Percentiles rank a stretch among this genome's conserved stretches.
These are phyloP conservation scores for Astrephomene gubernaculifera DNA, from an alignment of 139 green algal genomes.

Conservation along the genomic window DNA sequence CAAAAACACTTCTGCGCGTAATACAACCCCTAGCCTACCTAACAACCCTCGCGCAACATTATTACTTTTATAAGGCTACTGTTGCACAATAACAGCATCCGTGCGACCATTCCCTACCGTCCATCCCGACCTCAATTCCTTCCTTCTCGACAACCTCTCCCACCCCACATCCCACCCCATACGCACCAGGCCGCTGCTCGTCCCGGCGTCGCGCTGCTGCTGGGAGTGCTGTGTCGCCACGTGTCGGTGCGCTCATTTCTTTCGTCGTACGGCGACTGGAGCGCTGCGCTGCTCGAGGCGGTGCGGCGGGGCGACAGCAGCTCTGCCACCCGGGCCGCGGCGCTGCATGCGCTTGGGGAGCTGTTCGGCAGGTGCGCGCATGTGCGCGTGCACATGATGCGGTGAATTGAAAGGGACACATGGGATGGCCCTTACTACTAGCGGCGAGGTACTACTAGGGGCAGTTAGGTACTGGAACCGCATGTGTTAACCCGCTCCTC, in stretches of 20 bases:
- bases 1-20: too few relatives aligned
- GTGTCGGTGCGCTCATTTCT: background rate
- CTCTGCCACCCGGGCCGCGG: background rate
- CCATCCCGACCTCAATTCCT: background rate
- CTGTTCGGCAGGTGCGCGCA: constrained; percentile 52
- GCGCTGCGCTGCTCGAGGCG: constrained; percentile 33
- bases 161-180: too few relatives aligned
- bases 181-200: constrained; percentile 10
- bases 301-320: constrained; percentile 21
- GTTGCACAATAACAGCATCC: background rate
- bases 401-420: too few relatives aligned
- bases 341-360: background rate
- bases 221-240: constrained; percentile 20
- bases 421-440: too few relatives aligned
- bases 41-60: too few relatives aligned
- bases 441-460: too few relatives aligned
- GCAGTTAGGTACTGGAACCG: too few relatives aligned
- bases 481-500: background rate
- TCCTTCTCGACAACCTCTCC: background rate
- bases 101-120: background rate
- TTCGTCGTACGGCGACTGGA: constrained; percentile 41
- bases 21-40: too few relatives aligned
- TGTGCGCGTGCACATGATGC: too few relatives aligned
- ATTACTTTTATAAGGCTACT: too few relatives aligned
- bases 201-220: constrained; percentile 20